phyloP scores from a whole-genome alignment of 2,329 filamentous ascomycete genomes.

The Ilyonectria robusta region DNA sequence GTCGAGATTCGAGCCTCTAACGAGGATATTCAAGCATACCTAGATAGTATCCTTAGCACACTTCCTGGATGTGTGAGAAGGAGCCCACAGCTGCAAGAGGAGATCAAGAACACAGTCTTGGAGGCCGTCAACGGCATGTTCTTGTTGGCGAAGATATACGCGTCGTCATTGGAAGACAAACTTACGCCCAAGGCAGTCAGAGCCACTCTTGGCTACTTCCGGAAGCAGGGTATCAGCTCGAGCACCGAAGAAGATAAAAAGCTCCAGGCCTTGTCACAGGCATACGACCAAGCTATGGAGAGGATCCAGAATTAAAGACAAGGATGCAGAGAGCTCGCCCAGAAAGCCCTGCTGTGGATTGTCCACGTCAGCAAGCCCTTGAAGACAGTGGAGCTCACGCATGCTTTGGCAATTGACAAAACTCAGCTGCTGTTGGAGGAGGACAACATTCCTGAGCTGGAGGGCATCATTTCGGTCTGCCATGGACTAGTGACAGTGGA shows the following conservation, averaged over 20 bases:
- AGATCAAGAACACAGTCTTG: conserved; percentile 17
- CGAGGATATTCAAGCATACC: conserved; percentile 11
- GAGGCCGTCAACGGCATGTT: conserved; percentile 22
- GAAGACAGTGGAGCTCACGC: conserved; percentile 53
- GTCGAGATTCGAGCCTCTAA: conserved; percentile 9
- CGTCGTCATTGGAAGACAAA: background rate
- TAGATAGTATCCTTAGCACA: background rate
- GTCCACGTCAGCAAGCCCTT: conserved; percentile 53
- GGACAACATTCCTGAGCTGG: conserved; percentile 52
- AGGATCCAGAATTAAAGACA: conserved; percentile 56
- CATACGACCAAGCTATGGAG: conserved; percentile 56
- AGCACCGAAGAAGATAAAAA: conserved; percentile 8
- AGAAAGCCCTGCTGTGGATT: conserved; percentile 58
- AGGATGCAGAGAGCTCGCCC: conserved; percentile 54
- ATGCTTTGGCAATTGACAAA: conserved; percentile 57
- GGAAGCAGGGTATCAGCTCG: too few relatives aligned
- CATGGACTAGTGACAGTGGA: conserved; percentile 59
- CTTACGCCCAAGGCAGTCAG: conserved; percentile 51
- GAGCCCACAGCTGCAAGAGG: conserved; percentile 15
- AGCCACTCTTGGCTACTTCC: conserved; percentile 42
- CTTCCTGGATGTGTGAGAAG: conserved; percentile 6
- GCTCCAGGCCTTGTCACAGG: conserved; percentile 48
- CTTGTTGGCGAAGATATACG: background rate
- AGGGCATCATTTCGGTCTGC: conserved; percentile 55
- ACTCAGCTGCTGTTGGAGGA: conserved; percentile 48